Conservation (phyloP, 75 land plant species). For the Gnetum montanum region DNA sequence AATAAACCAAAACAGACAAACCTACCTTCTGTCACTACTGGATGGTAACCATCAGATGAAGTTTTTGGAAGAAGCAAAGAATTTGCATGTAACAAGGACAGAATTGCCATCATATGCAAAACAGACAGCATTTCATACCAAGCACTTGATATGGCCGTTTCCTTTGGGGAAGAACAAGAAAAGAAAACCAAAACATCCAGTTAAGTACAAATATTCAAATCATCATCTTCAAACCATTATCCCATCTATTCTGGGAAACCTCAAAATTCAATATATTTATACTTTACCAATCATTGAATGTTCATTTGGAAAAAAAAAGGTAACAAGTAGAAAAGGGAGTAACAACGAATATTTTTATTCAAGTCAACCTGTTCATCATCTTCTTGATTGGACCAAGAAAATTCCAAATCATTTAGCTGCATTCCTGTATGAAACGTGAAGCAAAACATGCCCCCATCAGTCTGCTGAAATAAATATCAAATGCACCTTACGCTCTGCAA, state of each 20-base stretch:
- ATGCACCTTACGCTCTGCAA: background rate
- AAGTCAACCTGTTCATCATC: constrained; percentile 78
- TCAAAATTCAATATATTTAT: too few relatives aligned
- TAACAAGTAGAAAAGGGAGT: too few relatives aligned
- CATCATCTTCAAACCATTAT: too few relatives aligned
- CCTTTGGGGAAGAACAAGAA: constrained; percentile 61
- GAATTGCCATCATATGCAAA: constrained; percentile 73
- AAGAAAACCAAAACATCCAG: background rate
- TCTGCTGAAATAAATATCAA: background rate
- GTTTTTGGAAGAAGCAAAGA: constrained; percentile 59
- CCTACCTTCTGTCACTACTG: constrained; percentile 64
- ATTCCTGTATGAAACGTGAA: constrained; percentile 28
- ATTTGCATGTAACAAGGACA: constrained; percentile 76
- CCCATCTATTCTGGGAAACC: too few relatives aligned
- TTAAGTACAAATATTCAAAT: too few relatives aligned
- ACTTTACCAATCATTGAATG: too few relatives aligned
- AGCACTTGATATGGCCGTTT: constrained; percentile 61
- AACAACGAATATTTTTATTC: too few relatives aligned
- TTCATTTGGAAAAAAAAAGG: too few relatives aligned
- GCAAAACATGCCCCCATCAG: too few relatives aligned
- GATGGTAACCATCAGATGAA: constrained; percentile 66
- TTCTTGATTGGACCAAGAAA: constrained; percentile 81
- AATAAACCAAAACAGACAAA: constrained; percentile 8
- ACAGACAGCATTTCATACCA: constrained; percentile 90
- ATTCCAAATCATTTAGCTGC: constrained; percentile 40